Conservation (phyloP, 1,284 basidiomycete species). For the Pholiota adiposa region DNA sequence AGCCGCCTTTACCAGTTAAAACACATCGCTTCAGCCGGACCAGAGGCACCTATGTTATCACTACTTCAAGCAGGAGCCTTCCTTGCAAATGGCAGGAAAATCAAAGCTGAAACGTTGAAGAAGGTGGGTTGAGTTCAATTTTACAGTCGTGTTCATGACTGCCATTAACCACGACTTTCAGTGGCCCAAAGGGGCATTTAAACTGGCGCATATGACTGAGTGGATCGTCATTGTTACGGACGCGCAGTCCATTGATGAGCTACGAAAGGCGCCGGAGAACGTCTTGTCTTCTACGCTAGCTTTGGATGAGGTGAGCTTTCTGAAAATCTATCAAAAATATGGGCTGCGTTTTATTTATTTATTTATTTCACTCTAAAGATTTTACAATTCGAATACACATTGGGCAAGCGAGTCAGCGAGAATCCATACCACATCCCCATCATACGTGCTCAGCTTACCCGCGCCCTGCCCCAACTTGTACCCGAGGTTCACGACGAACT, state of each 20-base stretch:
- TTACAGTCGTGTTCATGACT: background rate
- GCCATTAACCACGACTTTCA: background rate
- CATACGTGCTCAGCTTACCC: slow-evolving; percentile 15
- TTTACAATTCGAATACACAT: slow-evolving; percentile 16
- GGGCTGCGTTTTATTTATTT: background rate
- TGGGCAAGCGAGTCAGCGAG: slow-evolving; percentile 8
- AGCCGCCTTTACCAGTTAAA: slow-evolving; percentile 8
- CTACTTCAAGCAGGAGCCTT: slow-evolving; percentile 19
- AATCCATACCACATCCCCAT: slow-evolving; percentile 20
- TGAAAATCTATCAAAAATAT: background rate
- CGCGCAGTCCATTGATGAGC: slow-evolving; percentile 29
- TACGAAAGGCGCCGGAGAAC: slow-evolving; percentile 30
- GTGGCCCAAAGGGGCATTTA: slow-evolving; percentile 23
- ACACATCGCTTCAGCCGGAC: slow-evolving; percentile 23
- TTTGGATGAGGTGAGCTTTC: slow-evolving; percentile 10
- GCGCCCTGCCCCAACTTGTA: slow-evolving; percentile 12
- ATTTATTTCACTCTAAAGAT: slow-evolving; percentile 1
- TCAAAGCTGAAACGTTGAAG: slow-evolving; percentile 11
- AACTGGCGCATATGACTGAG: slow-evolving; percentile 26
- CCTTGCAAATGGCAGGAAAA: slow-evolving; percentile 15
- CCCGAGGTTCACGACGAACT: slow-evolving; percentile 19
- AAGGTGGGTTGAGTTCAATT: slow-evolving; percentile 15
- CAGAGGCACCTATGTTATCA: slow-evolving; percentile 18
- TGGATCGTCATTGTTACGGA: slow-evolving; percentile 33
- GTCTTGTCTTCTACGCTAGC: slow-evolving; percentile 23